Conservation (phyloP, 1,139 yeast species). For the Sugiyamaella xylanicola region DNA sequence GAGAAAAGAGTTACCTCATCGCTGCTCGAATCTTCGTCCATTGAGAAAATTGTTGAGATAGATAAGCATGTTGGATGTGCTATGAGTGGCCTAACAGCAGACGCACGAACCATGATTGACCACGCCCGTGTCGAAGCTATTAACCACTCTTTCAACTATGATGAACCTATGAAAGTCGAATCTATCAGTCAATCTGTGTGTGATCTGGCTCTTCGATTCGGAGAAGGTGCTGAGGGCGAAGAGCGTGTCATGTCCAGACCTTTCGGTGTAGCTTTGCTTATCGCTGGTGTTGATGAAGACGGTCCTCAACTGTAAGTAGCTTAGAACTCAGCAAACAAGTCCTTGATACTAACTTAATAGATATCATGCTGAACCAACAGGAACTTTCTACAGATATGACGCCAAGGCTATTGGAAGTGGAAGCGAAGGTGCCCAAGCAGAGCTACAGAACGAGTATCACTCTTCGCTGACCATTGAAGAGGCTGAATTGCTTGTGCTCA, state of each 20-base stretch:
- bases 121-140: conserved; percentile 90
- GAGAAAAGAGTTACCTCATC: conserved; percentile 97
- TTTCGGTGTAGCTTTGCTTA: conserved; percentile 94
- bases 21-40: conserved; percentile 84
- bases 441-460: conserved; percentile 94
- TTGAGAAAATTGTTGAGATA: conserved; percentile 94
- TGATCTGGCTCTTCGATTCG: conserved; percentile 94
- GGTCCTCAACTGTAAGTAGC: conserved; percentile 77
- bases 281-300: conserved; percentile 94
- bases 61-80: conserved; percentile 97
- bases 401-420: conserved; percentile 99
- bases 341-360: conserved; percentile 13
- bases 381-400: conserved; percentile 95
- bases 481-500: conserved; percentile 87
- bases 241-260: conserved; percentile 98
- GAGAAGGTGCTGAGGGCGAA: conserved; percentile 98
- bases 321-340: too few relatives aligned
- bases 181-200: conserved; percentile 95
- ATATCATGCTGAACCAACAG: conserved; percentile 98
- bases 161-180: conserved; percentile 91
- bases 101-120: conserved; percentile 97
- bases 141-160: conserved; percentile 87
- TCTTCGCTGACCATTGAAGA: conserved; percentile 89
- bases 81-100: conserved; percentile 98
- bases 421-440: conserved; percentile 98